Evolutionary conservation across 164 flowering plant species (phyloP), one percentile per base, ranked within the genome.

Genomic region (Vitis rupestris): DNA sequence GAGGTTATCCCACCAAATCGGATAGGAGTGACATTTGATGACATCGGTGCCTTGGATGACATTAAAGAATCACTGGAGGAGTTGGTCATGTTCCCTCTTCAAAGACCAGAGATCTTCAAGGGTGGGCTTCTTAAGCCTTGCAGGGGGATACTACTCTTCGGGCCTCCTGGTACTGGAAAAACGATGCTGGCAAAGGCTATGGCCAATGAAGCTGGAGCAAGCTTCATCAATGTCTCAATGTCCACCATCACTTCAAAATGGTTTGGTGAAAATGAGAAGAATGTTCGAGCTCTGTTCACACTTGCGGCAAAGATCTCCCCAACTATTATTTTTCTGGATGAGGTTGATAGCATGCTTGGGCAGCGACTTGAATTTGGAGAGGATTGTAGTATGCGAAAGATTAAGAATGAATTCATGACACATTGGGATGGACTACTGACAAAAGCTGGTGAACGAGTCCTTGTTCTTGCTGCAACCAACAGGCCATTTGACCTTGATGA

Each of bases 401-500:
- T 84, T 44, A 84, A 84, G 65, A 84, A 84, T 64, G 87, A 84
- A 61, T 84, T 84, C 79, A 90, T 90, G 95, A 73, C 87, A 8
- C 92, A 88, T 63, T 90, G 95, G 95, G 95, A 90, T 72, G 92
- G 92, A 10, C 75, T 90, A 12, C 61, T 87, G 75, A 83, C 95
- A 8, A 85, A 81, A 75, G 56, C 82, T 49, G 87, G 87, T 17
- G 95, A 90, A 68, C 72, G 82, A n/a, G 88, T 90, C 71, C 90
- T 90, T 13, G 95, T 90, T 70, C 92, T 88, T 77, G 95, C 95
- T 52, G 95, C 95, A 11, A 88, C 95, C 67, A 90, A 90, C 78
- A 78, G 95, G 68, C 95, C 95, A 7, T 88, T 86, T 73, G 94
- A 89, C 76, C 94, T 90, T 70, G 87, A 89, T 77, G 91, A 89